Conservation (phyloP, 441 rosid species). For the Breynia disticha region DNA sequence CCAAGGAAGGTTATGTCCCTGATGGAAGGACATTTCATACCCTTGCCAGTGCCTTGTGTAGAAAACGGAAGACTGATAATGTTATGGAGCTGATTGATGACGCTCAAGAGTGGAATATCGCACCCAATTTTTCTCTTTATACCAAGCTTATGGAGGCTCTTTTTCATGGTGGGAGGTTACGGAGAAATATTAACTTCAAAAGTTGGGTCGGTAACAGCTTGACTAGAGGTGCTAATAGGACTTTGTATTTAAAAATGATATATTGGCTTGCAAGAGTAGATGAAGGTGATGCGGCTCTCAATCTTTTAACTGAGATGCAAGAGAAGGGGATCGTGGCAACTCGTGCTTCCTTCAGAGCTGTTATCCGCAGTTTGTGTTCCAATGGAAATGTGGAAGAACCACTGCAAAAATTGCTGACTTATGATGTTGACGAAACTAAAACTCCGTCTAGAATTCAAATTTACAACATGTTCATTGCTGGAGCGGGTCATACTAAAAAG, state of each 20-base stretch:
- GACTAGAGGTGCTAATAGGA: slow-evolving; percentile 17
- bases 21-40: slow-evolving; percentile 35
- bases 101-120: slow-evolving; percentile 32
- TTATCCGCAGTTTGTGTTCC: slow-evolving; percentile 37
- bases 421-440: no score
- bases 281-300: slow-evolving; percentile 52
- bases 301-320: slow-evolving; percentile 72
- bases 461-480: slow-evolving; percentile 57
- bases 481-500: slow-evolving; percentile 58
- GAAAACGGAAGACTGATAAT: slow-evolving; percentile 53
- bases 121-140: slow-evolving; percentile 27
- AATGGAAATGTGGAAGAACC: slow-evolving; percentile 38
- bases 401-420: slow-evolving; percentile 38
- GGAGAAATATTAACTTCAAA: slow-evolving; percentile 52
- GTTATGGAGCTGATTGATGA: slow-evolving; percentile 43
- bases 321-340: slow-evolving; percentile 44
- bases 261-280: slow-evolving; percentile 33
- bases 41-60: slow-evolving; percentile 55
- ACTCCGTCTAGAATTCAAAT: slow-evolving; percentile 15
- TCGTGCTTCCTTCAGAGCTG: slow-evolving; percentile 33
- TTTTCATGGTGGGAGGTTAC: slow-evolving; percentile 41
- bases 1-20: slow-evolving; percentile 48
- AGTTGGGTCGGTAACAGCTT: slow-evolving; percentile 32
- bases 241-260: slow-evolving; percentile 40
- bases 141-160: slow-evolving; percentile 46